Base-by-base conservation (phyloP, 495 filamentous ascomycete species). In the Tricharina praecox region DNA sequence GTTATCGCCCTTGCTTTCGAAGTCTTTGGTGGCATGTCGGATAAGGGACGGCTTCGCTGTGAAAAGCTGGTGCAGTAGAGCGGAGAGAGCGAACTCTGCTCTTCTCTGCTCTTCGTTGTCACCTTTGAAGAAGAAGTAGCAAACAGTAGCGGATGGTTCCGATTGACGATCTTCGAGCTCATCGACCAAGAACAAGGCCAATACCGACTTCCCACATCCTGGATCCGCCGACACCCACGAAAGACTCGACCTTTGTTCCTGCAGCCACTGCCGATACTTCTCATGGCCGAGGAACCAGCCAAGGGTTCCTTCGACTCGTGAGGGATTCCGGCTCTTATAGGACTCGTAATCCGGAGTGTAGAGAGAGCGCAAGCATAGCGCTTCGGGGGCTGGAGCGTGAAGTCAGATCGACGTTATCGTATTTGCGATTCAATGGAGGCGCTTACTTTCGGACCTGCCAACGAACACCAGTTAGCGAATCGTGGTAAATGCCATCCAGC, bases 111-210 rank as follows among this genome's bases (percentile, higher is more conserved):
- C 49, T 10, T 64, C 54, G n/a, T 62, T 55, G 13, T 49, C 41
- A 13, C 68, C 66, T 37, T 67, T 67, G 51, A 68, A 70, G 40
- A 70, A 72, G 43, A 70, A 69, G 50, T 67, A 68, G 47, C 63
- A 69, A 8, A 66, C 34, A 15, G 51, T 53, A 11, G 50, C 50
- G 21, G 37, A 37, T 20, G n/a, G 7, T 4, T 8, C 34, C 1
- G 20, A 13, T 16, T 41, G 35, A 7, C 45, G 19, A 26, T 21
- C 13, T 15, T 51, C 30, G 7, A 62, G 47, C 43, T 52, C 38
- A 16, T 68, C 62, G 4, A 66, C 52, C 3, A 69, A 53, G 13
- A 53, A 62, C 47, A 53, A 53, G 1, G 63, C 43, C 4, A 70
- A 49, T 2, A 72, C 66, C 43, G 67, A 67, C 47, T 72, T 72